Base-by-base conservation (phyloP, 1,139 yeast genomes). In the Pichia norvegensis region DNA sequence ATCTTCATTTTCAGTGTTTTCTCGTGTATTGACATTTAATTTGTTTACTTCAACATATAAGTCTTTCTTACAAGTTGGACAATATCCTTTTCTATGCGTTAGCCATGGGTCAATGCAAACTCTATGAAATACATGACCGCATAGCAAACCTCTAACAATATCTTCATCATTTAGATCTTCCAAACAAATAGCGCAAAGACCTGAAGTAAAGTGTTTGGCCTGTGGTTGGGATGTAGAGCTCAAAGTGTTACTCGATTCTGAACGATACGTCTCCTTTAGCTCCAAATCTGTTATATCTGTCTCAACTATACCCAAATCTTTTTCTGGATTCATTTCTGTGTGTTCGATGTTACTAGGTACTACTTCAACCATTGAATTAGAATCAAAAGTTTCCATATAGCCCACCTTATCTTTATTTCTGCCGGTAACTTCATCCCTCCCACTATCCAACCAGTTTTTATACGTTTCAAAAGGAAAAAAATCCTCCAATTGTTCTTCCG, bases 81-180 rank as follows among this genome's bases (percentile, higher is more conserved):
- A 86, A 58, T 87, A 81, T 1, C 92, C 92, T 46, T 85, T 72
- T 53, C 92, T 69, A 49, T 76, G 75, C 4, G 79, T 80, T 42
- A 86, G 67, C 95, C 95, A 85, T 1, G 92, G 92, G 55, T 84
- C 94, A 43, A 86, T 70, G 64, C 95, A 86, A 23, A 73, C 80
- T 11, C 81, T 72, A 60, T 86, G 95, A 72, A 81, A 86, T 2
- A 83, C 87, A 63, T 86, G 95, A 3, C 92, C 92, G 65, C 95
- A 86, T 11, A 84, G 67, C 42, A 85, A 69, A 0, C 87, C 86
- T 46, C 95, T 73, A 0, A 85, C 88, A 1, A 64, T 59, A 43
- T 83, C 90, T 11, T 73, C 79, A 45, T 75, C 75, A 51, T 77
- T 83, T 55, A 82, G 73, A 11, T 67, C 60, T 45, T 85, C 95